A percentile compares a stretch with the other conserved stretches of the same genome.
These are phyloP conservation scores for Cyberlindnera maritima DNA, from an alignment of 805 yeast species.

Conservation along the genomic window DNA sequence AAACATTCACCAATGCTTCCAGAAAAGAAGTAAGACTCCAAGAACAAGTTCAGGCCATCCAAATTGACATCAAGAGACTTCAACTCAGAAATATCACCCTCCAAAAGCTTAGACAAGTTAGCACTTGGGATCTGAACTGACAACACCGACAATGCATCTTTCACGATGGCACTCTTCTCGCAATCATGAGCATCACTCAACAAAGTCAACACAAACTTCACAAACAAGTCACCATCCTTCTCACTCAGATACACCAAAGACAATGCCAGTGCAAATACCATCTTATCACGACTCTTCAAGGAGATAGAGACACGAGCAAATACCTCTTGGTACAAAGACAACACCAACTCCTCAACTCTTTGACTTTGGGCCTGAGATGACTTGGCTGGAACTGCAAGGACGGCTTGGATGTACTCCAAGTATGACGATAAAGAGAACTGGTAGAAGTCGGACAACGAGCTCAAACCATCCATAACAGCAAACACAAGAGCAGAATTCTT, in stretches of 20 bases:
- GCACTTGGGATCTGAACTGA: constrained; percentile 5
- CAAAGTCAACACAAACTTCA: constrained; percentile 11
- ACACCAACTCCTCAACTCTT: constrained; percentile 33
- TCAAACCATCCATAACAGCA: constrained; percentile 41
- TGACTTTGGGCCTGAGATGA: neutral
- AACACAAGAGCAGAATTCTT: constrained; percentile 50
- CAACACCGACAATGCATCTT: constrained; percentile 13
- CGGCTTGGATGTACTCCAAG: constrained; percentile 33
- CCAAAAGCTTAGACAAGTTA: neutral
- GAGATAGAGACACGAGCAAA: constrained; percentile 44
- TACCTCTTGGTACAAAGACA: constrained; percentile 42
- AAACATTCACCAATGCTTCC: constrained; percentile 17
- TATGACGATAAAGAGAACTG: constrained; percentile 52
- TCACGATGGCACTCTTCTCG: neutral
- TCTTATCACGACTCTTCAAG: constrained; percentile 33
- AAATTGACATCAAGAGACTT: constrained; percentile 2
- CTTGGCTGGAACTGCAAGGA: constrained; percentile 17
- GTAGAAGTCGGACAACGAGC: constrained; percentile 50
- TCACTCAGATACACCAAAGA: constrained; percentile 27
- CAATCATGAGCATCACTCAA: constrained; percentile 1
- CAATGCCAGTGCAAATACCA: constrained; percentile 39
- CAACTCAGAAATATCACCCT: neutral
- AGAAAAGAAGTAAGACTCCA: constrained; percentile 1
- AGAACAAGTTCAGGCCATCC: constrained; percentile 6
- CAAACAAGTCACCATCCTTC: constrained; percentile 18